These are phyloP conservation scores for Botrytis hyacinthi DNA, from an alignment of 2,329 filamentous ascomycete species.

Conservation along the genomic window DNA sequence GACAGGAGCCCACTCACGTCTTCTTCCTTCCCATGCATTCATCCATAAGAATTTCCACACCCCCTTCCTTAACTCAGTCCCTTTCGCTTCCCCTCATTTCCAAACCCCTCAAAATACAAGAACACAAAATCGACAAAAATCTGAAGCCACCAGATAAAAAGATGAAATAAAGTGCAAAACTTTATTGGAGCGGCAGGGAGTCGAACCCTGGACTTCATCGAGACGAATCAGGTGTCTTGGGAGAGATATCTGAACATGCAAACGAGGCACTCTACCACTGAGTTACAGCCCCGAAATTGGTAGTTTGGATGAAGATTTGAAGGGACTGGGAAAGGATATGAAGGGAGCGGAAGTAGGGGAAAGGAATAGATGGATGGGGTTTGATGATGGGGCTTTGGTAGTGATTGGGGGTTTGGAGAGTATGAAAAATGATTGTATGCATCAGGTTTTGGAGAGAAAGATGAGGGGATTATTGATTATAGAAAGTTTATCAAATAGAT, in stretches of 20 bases:
- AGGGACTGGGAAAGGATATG: rapidly evolving
- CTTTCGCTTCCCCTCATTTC: not conserved
- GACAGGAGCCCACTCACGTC: not conserved
- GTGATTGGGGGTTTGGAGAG: not conserved
- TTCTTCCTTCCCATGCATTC: not conserved
- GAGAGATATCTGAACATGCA: not conserved
- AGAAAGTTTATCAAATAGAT: not conserved
- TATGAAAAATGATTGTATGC: not conserved
- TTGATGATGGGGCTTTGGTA: not conserved
- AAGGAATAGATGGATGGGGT: not conserved
- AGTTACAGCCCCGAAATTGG: not conserved
- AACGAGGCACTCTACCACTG: slow-evolving; percentile 13
- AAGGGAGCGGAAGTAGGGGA: not conserved
- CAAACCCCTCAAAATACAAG: not conserved
- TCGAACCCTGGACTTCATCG: slow-evolving; percentile 14
- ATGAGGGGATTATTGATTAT: not conserved
- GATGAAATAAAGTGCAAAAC: not conserved
- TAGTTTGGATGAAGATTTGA: rapidly evolving
- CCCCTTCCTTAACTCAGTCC: not conserved
- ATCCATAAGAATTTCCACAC: not conserved
- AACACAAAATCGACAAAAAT: not conserved
- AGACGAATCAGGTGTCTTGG: not conserved
- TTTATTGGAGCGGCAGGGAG: not conserved
- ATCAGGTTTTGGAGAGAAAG: not conserved
- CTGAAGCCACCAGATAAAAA: not conserved